phyloP scores from a whole-genome alignment of 371 early-diverging fungal genomes.

The Mucor racemosus region DNA sequence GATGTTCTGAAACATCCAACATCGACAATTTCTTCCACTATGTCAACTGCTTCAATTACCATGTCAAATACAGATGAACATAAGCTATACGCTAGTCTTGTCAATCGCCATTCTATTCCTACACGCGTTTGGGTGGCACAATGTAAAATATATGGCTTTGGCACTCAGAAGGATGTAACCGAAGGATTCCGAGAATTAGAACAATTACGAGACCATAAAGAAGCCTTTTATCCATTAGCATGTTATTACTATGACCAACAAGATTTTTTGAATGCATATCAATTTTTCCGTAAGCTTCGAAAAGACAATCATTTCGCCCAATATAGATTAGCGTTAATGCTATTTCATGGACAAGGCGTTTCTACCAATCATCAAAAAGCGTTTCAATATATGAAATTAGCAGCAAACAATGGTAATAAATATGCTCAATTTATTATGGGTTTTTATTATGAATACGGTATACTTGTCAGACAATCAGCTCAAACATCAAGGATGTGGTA shows the following conservation, averaged over 20 bases:
- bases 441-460: slow-evolving; percentile 33
- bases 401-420: slow-evolving; percentile 31
- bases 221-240: slow-evolving; percentile 31
- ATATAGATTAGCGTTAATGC: slow-evolving; percentile 26
- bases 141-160: slow-evolving; percentile 44
- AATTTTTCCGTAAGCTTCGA: slow-evolving; percentile 18
- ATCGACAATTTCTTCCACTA: slow-evolving; percentile 1
- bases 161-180: slow-evolving; percentile 21
- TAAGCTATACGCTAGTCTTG: background rate
- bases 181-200: slow-evolving; percentile 37
- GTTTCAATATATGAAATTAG: slow-evolving; percentile 9
- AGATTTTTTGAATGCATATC: slow-evolving; percentile 19
- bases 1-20: background rate
- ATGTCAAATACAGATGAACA: slow-evolving; percentile 5
- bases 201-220: slow-evolving; percentile 12
- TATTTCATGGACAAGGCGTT: slow-evolving; percentile 15
- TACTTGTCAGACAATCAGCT: slow-evolving; percentile 17
- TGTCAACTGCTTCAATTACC: background rate
- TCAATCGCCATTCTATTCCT: slow-evolving; percentile 2
- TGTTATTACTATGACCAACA: slow-evolving; percentile 26
- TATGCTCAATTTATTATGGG: slow-evolving; percentile 44
- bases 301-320: slow-evolving; percentile 20
- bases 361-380: slow-evolving; percentile 8
- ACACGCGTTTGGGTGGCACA: slow-evolving; percentile 47
- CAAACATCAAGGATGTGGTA: slow-evolving; percentile 23